Base-by-base conservation (phyloP, 2,329 filamentous ascomycete species). In the Ramularia endophylla region DNA sequence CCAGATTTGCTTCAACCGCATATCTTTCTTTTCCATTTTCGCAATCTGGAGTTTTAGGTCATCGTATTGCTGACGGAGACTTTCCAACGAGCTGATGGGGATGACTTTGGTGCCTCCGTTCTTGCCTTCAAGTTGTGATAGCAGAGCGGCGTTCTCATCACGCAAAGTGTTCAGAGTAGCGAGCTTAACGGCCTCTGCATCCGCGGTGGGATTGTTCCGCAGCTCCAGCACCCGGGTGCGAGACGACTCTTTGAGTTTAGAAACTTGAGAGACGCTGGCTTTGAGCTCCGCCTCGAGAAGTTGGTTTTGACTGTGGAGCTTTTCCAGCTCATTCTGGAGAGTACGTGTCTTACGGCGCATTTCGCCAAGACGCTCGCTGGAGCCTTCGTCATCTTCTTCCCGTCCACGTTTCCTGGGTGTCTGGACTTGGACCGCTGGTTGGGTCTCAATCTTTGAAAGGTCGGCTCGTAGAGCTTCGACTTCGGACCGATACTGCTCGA, bases 1-100 rank as follows among this genome's bases (percentile, higher is more conserved):
- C 85, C 87, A 98, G 43, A 97, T 92, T 59, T 95, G 85, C 55
- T 94, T 94, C 9, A 97, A 79, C 2, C 92, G 85, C 16, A 80
- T 75, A 49, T 85, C 85, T 34, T 85, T 82, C 66, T 95, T 98
- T 52, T 92, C 84, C 28, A 74, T 74, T 16, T 80, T 80, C 16
- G 81, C 80, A 8, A 72, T 57, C 13, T 63, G 57, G n/a, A 53
- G 43, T 25, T 64, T 52, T 1, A 65, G 51, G 38, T 85, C 84
- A 22, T 78, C 73, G 29, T 95, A 75, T 52, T 92, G 83, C 39
- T 87, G 77, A 46, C 85, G 81, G 30, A 84, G 77, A 13, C 84
- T 81, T 28, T 83, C 79, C 12, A 97, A 77, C 1, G 86, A 82
- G 2, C 83, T 85, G 4, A 78, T 72, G 0, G 92, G 92, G 4